A percentile compares a stretch with the other conserved stretches of the same genome.
Evolutionary conservation across 116 monocot species (phyloP).

Genomic region (Iris pallida): DNA sequence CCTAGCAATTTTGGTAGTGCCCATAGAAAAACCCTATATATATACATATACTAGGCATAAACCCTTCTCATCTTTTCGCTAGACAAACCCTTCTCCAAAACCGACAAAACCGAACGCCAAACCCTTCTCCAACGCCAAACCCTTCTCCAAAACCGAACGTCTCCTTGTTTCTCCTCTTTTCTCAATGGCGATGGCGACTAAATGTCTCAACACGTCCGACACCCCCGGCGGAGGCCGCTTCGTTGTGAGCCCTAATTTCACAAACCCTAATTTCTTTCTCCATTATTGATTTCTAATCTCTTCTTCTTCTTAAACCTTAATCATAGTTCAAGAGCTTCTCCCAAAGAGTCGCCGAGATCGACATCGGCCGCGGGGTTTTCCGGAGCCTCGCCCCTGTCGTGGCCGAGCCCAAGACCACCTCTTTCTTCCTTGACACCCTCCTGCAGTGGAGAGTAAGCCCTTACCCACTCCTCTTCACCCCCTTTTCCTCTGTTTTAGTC

Average conservation of each 20-base stretch:
- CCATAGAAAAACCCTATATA: no score
- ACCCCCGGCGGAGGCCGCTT: constrained; percentile 53
- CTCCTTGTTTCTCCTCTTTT: neutral
- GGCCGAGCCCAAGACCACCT: constrained; percentile 51
- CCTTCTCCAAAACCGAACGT: no score
- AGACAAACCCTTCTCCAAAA: no score
- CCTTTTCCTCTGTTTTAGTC: no score
- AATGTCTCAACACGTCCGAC: constrained; percentile 73
- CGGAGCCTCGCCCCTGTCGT: constrained; percentile 54
- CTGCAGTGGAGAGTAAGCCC: constrained; percentile 70
- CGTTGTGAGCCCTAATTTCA: constrained; percentile 32
- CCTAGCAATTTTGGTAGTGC: no score
- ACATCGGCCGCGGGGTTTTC: constrained; percentile 82
- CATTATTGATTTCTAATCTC: neutral
- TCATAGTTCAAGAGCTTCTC: constrained; percentile 82
- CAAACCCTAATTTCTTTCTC: neutral
- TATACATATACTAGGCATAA: no score
- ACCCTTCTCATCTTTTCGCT: no score
- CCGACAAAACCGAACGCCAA: no score
- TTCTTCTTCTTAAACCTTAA: neutral
- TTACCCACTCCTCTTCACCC: neutral
- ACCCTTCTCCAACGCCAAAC: no score
- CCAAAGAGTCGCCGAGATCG: constrained; percentile 72
- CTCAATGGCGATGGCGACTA: constrained; percentile 56
- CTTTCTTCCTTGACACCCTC: constrained; percentile 79